Evolutionary conservation across 2,329 filamentous ascomycete species (phyloP).

Genomic region (Oidium heveae): DNA sequence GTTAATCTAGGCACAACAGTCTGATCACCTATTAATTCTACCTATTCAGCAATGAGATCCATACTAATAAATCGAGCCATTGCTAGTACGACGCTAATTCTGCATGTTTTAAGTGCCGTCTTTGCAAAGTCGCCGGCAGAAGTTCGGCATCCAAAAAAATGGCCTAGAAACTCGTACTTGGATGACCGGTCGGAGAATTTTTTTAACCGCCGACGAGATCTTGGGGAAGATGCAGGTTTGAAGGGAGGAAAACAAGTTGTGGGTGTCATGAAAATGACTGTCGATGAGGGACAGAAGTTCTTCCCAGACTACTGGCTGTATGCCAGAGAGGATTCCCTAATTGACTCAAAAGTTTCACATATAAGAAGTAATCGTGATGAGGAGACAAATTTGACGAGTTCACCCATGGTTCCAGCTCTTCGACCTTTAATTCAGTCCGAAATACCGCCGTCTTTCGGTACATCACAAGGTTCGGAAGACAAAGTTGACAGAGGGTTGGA

Average conservation of each 20-base stretch:
- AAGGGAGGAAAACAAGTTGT: constrained; percentile 18
- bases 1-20: too few species aligned
- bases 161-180: not conserved
- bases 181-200: not conserved
- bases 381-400: constrained; percentile 3
- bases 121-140: too few species aligned
- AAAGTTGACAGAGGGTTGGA: too few species aligned
- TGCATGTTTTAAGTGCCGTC: too few species aligned
- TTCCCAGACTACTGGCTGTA: constrained; percentile 34
- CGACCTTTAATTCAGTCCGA: constrained; percentile 18
- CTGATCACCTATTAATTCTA: too few species aligned
- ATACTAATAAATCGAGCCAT: too few species aligned
- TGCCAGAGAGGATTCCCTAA: constrained; percentile 6
- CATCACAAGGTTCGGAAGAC: too few species aligned
- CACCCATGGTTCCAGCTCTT: not conserved
- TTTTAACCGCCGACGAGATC: not conserved
- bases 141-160: too few species aligned
- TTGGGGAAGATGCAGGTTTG: not conserved
- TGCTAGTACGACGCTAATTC: too few species aligned
- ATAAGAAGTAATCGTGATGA: constrained; percentile 4
- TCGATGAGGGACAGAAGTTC: constrained; percentile 49
- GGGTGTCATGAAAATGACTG: constrained; percentile 46
- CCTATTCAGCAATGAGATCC: too few species aligned
- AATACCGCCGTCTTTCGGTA: too few species aligned
- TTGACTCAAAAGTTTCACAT: not conserved